Evolutionary conservation across 2,329 filamentous ascomycete species (phyloP), one percentile per base, ranked within the genome.

Genomic region (Bisporella sp.): DNA sequence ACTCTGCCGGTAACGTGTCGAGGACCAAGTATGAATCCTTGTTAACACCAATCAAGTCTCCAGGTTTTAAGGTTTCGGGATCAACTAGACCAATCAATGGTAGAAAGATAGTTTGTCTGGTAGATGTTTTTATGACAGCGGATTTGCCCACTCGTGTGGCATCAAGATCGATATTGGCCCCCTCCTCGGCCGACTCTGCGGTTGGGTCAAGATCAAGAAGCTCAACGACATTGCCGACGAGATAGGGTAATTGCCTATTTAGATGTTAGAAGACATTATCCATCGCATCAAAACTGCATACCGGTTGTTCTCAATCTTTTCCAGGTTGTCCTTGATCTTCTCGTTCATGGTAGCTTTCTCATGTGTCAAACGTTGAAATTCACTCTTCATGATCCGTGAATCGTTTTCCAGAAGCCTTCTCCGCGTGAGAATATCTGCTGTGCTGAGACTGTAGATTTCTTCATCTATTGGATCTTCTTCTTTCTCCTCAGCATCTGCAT

Each of bases 291-390:
- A 12, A 9, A 2, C 13, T 29, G 61, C 77, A 59, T 75, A 95
- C 91, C 90, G 82, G 76, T 99, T 99, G 73, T 99, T 97, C 60
- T 95, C 91, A 65, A 99, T 99, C 81, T 99, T 99, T 62, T 99
- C 95, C 64, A 89, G 74, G 66, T 99, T 99, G 68, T 99, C 93
- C 78, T 96, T 97, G 71, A 99, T 97, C 77, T 96, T 97, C 71
- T 97, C 92, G 52, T 84, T 84, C 93, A 99, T 99, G 45, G 89
- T 85, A 46, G 86, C 83, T 74, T 96, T 96, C 73, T 99, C 93
- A 65, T 99, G 93, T 63, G 86, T 87, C 73, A 99, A 77, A 62
- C 93, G 85, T 68, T 96, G 91, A 63, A 83, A 90, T 71, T 99
- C 93, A 77, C 90, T 96, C 78, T 87, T 92, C 90, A 99, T 97